A percentile compares a stretch with the other conserved stretches of the same genome.
Evolutionary conservation across 768 basidiomycete genomes (phyloP).

Genomic region (Hygrocybe coccinea): DNA sequence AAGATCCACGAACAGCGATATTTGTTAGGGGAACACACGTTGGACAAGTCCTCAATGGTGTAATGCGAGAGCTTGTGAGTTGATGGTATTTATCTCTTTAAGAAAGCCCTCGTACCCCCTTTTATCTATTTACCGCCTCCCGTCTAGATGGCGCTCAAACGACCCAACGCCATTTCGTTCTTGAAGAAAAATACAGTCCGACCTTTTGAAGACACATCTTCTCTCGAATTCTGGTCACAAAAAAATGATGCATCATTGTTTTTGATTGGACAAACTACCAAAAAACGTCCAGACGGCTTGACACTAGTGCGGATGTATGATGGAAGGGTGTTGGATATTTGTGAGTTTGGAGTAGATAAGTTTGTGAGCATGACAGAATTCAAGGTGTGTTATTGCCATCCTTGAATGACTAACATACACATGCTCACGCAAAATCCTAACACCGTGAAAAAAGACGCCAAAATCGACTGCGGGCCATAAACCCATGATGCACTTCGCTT

Average conservation of each 20-base stretch:
- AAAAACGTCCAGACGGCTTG: slow-evolving; percentile 88
- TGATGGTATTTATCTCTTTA: neutral
- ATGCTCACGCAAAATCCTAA: neutral
- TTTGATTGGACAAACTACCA: slow-evolving; percentile 83
- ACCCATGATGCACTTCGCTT: slow-evolving; percentile 93
- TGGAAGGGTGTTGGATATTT: slow-evolving; percentile 84
- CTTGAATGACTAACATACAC: neutral
- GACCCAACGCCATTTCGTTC: slow-evolving; percentile 86
- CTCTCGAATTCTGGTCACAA: slow-evolving; percentile 85
- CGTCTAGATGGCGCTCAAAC: slow-evolving; percentile 87
- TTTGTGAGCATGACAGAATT: slow-evolving; percentile 77
- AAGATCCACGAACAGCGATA: slow-evolving; percentile 80
- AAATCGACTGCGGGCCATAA: slow-evolving; percentile 88
- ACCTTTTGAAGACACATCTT: slow-evolving; percentile 72
- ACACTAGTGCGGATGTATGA: slow-evolving; percentile 86
- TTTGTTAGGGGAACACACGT: slow-evolving; percentile 88
- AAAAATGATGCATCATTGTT: slow-evolving; percentile 97
- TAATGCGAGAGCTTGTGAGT: slow-evolving; percentile 85
- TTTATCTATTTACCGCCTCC: neutral
- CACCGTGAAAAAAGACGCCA: slow-evolving; percentile 52
- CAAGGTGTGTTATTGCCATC: slow-evolving; percentile 54
- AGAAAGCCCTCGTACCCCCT: neutral
- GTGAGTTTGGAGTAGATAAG: slow-evolving; percentile 84
- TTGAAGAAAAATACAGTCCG: slow-evolving; percentile 88
- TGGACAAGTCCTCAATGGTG: slow-evolving; percentile 71